These are phyloP conservation scores for Podospora comata DNA, from an alignment of 495 filamentous ascomycete species.

Conservation along the genomic window DNA sequence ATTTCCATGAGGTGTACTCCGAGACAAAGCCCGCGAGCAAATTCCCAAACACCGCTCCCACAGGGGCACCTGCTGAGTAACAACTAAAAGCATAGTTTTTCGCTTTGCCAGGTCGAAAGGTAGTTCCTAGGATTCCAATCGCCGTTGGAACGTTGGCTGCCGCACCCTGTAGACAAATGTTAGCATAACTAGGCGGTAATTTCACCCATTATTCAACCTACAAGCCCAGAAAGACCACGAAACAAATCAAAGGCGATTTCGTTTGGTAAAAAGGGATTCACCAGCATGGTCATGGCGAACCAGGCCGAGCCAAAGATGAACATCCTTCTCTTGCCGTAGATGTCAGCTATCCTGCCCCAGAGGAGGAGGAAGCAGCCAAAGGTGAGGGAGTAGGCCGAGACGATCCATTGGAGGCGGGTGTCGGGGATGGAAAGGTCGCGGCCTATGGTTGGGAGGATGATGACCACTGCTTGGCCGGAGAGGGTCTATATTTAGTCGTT, in stretches of 20 bases:
- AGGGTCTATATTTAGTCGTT: constrained; percentile 44
- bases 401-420: constrained; percentile 58
- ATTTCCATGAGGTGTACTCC: constrained; percentile 56
- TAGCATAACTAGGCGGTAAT: not conserved
- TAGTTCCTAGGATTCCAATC: constrained; percentile 60
- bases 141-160: constrained; percentile 64
- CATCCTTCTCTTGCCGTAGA: constrained; percentile 67
- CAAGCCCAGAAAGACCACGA: constrained; percentile 67
- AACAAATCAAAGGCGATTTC: constrained; percentile 68
- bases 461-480: constrained; percentile 57
- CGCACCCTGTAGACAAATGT: constrained; percentile 45
- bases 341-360: constrained; percentile 70
- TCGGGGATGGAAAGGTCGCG: constrained; percentile 52
- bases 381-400: constrained; percentile 60
- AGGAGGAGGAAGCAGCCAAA: constrained; percentile 70
- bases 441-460: constrained; percentile 59
- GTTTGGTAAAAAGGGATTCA: constrained; percentile 62
- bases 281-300: constrained; percentile 58
- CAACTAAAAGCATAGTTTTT: constrained; percentile 62
- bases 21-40: constrained; percentile 53
- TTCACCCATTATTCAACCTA: constrained; percentile 33
- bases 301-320: constrained; percentile 66
- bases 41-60: constrained; percentile 57
- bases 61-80: constrained; percentile 55
- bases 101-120: constrained; percentile 58